Evolutionary conservation across 148 eudicot species (phyloP), one percentile per base, ranked within the genome.

Genomic region (Nyssa sinensis): DNA sequence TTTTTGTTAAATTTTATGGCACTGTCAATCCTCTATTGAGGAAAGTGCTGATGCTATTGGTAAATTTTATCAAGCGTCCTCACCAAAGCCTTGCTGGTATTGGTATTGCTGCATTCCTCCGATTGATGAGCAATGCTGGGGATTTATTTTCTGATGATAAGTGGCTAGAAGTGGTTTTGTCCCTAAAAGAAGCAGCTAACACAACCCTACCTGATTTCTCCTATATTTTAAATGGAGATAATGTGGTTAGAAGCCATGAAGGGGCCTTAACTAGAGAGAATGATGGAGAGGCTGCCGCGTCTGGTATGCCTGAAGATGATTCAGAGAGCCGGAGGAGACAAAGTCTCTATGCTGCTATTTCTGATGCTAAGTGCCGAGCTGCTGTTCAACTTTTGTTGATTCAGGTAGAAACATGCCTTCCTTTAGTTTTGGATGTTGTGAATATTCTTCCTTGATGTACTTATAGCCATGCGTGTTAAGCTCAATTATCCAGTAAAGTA

Each of bases 51-150:
- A 81, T 74, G 88, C 81, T 93, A 64, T 82, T 96, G 64, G 98
- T 93, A 79, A 91, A 93, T 76, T 93, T 96, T 81, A 91, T 93
- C 73, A 93, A 87, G 67, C 93, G 97, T 66, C 97, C 99, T 65
- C 99, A 96, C 76, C 98, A 96, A 78, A 96, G 99, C 82, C 93
- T 96, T 51, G 99, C 97, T 76, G 99, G 99, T 68, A 96, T 96
- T 23, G 98, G 99, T 65, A 90, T 96, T 82, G 96, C 98, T 78
- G 98, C 99, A 72, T 93, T 88, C 81, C 94, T 93, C 73, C 94
- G 98, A 73, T 81, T 96, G 80, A 87, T 93, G 81, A 96, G 94
- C 88, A 93, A 89, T 85, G 89, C 98, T 78, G 99, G 99, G 76
- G 89, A 89, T 35, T 81, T 91, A 23, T 93, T 96, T 70, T 81